phyloP scores from a whole-genome alignment of 768 basidiomycete species.

The Collybiopsis luxurians region DNA sequence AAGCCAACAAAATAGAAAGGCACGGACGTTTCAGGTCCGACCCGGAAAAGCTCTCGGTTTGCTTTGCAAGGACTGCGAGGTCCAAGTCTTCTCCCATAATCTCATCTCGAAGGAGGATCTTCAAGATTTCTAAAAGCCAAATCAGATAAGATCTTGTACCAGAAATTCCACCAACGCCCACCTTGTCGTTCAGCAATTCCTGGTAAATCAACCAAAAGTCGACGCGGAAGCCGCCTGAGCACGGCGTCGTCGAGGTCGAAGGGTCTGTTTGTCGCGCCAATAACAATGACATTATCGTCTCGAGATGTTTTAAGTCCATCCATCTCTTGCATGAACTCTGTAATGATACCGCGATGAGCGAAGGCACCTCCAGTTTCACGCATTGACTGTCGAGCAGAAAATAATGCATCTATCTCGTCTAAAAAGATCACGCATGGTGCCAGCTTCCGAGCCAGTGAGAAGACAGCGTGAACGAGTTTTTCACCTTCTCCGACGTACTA shows the following conservation, averaged over 20 bases:
- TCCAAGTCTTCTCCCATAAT: slow-evolving; percentile 62
- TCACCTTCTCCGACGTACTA: slow-evolving; percentile 90
- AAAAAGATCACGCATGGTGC: slow-evolving; percentile 93
- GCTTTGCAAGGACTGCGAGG: slow-evolving; percentile 55
- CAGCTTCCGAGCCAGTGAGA: slow-evolving; percentile 79
- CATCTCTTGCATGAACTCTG: slow-evolving; percentile 97
- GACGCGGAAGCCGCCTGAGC: slow-evolving; percentile 80
- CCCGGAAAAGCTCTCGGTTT: slow-evolving; percentile 87
- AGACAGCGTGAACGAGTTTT: slow-evolving; percentile 86
- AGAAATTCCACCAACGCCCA: slow-evolving; percentile 64
- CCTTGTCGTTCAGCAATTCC: slow-evolving; percentile 84
- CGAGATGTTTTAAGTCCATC: slow-evolving; percentile 82
- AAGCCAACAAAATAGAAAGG: background rate
- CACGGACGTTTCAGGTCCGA: slow-evolving; percentile 90
- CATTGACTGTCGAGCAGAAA: slow-evolving; percentile 78
- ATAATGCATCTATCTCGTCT: slow-evolving; percentile 92
- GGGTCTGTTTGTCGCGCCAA: slow-evolving; percentile 92
- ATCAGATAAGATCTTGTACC: slow-evolving; percentile 6
- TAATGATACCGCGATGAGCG: slow-evolving; percentile 85
- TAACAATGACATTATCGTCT: slow-evolving; percentile 83
- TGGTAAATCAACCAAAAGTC: slow-evolving; percentile 86
- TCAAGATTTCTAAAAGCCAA: slow-evolving; percentile 73
- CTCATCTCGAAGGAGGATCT: slow-evolving; percentile 86
- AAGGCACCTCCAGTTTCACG: slow-evolving; percentile 76
- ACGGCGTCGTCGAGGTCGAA: slow-evolving; percentile 93